Conservation (phyloP, 768 basidiomycete genomes). For the Boletus huronensis region DNA sequence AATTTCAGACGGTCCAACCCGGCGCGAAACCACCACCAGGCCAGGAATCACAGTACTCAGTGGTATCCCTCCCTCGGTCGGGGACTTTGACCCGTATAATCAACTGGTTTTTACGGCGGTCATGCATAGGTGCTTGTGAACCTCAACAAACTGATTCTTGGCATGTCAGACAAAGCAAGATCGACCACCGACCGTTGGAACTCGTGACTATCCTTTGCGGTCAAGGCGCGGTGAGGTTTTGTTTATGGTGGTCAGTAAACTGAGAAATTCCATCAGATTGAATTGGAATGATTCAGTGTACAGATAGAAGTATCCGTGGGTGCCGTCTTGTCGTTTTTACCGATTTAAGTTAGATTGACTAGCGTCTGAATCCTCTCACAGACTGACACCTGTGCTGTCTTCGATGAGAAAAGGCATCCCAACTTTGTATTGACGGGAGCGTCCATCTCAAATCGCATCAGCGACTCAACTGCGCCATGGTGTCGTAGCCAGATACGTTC, state of each 20-base stretch:
- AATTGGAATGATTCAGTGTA: background rate
- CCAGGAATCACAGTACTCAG: background rate
- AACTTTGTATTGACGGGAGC: background rate
- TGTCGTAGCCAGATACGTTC: background rate
- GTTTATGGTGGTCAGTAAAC: background rate
- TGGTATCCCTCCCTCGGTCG: background rate
- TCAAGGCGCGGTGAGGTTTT: slow-evolving; percentile 1
- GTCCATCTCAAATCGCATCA: background rate
- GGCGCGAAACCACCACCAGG: background rate
- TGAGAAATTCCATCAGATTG: slow-evolving; percentile 4
- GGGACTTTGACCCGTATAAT: background rate
- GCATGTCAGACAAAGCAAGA: slow-evolving; percentile 1
- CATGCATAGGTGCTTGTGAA: background rate
- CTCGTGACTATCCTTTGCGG: background rate
- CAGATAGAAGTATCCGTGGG: slow-evolving; percentile 12
- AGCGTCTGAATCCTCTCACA: slow-evolving; percentile 9
- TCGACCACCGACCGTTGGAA: slow-evolving; percentile 11
- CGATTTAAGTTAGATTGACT: slow-evolving; percentile 16
- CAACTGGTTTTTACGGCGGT: slow-evolving; percentile 2
- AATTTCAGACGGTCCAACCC: background rate
- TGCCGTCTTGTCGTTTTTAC: slow-evolving; percentile 6
- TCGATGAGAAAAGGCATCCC: slow-evolving; percentile 1
- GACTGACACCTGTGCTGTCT: background rate
- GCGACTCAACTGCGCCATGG: background rate
- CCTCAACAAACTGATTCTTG: background rate